phyloP scores from a whole-genome alignment of 2,329 filamentous ascomycete species.

The Rosellinia necatrix region DNA sequence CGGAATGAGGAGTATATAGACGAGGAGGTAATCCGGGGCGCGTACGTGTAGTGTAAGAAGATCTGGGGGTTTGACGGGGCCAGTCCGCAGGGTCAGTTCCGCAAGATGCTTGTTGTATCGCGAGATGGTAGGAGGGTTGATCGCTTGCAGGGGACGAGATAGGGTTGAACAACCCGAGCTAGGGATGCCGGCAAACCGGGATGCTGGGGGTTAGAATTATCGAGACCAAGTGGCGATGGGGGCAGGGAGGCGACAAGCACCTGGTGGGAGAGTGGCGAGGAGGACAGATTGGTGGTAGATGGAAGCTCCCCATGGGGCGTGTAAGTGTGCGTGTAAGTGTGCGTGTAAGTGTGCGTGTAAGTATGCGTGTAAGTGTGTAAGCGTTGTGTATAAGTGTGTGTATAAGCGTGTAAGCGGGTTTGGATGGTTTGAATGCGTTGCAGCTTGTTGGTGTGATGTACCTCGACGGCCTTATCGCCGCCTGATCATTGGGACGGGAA shows the following conservation, averaged over 20 bases:
- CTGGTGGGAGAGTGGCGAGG: conserved; percentile 17
- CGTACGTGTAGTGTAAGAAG: neutral
- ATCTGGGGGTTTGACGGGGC: conserved; percentile 8
- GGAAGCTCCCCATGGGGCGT: neutral
- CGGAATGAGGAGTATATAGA: conserved; percentile 9
- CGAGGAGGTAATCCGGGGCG: neutral
- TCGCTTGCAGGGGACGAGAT: neutral
- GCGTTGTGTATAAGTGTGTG: no score
- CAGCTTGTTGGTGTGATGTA: no score
- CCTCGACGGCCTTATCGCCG: conserved; percentile 28
- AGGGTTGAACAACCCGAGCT: conserved; percentile 4
- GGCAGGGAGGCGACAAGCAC: conserved; percentile 14
- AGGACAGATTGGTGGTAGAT: conserved; percentile 15
- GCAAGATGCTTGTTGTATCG: conserved; percentile 6
- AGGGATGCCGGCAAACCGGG: conserved; percentile 12
- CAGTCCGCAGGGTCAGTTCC: neutral
- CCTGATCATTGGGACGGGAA: conserved; percentile 21
- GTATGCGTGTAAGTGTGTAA: no score
- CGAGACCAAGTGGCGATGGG: conserved; percentile 17
- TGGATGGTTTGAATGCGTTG: no score
- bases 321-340: neutral
- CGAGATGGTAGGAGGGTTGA: conserved; percentile 7
- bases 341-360: neutral
- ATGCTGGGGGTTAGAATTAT: conserved; percentile 7
- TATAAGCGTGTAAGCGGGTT: no score